Evolutionary conservation across 2,329 filamentous ascomycete genomes (phyloP).

Genomic region (Gyromitra esculenta): DNA sequence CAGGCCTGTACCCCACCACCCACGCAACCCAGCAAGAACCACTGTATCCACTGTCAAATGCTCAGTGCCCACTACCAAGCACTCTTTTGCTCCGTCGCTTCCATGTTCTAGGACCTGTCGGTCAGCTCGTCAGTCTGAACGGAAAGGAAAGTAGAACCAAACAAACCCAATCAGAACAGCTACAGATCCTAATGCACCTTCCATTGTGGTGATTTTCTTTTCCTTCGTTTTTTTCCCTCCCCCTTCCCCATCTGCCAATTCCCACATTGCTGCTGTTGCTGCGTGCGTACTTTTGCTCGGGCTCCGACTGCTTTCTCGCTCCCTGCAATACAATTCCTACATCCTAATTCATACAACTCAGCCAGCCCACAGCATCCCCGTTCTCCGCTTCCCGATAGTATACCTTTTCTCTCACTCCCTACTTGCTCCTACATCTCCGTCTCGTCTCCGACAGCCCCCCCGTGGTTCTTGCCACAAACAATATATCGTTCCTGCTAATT

Average conservation of each 20-base stretch:
- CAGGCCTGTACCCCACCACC: slow-evolving; percentile 31
- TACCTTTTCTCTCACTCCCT: slow-evolving; percentile 3
- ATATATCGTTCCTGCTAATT: slow-evolving; percentile 40
- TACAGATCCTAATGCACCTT: slow-evolving; percentile 31
- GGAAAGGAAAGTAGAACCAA: slow-evolving; percentile 25
- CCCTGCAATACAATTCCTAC: slow-evolving; percentile 24
- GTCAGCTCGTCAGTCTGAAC: slow-evolving; percentile 21
- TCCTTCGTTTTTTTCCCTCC: slow-evolving; percentile 11
- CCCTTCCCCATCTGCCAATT: slow-evolving; percentile 19
- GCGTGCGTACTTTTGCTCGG: slow-evolving; percentile 20
- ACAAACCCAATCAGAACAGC: slow-evolving; percentile 33
- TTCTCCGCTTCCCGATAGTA: slow-evolving; percentile 32
- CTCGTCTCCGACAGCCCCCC: slow-evolving; percentile 26
- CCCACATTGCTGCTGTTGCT: slow-evolving; percentile 1
- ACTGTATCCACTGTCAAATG: slow-evolving; percentile 14
- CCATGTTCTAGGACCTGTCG: slow-evolving; percentile 9
- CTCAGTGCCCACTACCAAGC: slow-evolving; percentile 8
- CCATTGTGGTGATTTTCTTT: slow-evolving; percentile 25
- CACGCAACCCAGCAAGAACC: slow-evolving; percentile 10
- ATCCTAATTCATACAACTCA: slow-evolving; percentile 19
- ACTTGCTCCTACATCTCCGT: slow-evolving; percentile 21
- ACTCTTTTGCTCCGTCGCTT: slow-evolving; percentile 26
- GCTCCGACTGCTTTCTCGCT: slow-evolving; percentile 35
- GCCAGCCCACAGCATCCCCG: slow-evolving; percentile 8
- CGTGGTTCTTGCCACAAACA: slow-evolving; percentile 41